These are phyloP conservation scores for Candida rishiriensis DNA, from an alignment of 805 yeast genomes.

Conservation along the genomic window DNA sequence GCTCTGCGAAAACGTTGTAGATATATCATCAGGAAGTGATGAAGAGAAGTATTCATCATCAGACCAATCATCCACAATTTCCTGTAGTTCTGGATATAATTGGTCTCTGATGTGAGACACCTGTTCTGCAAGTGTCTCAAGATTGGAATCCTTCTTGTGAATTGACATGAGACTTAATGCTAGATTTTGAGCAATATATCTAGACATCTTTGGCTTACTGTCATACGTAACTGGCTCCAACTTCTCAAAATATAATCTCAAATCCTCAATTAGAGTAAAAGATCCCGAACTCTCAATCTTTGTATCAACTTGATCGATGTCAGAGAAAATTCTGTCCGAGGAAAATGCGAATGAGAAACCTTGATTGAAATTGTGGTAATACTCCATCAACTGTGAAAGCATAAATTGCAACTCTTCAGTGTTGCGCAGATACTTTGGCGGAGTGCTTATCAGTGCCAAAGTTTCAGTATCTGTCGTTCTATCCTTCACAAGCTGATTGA, in stretches of 20 bases:
- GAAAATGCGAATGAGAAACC: constrained; percentile 12
- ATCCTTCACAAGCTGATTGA: constrained; percentile 6
- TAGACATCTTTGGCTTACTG: constrained; percentile 1
- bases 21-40: too few relatives aligned
- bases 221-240: constrained; percentile 8
- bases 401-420: constrained; percentile 31
- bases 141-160: neutral
- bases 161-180: constrained; percentile 10
- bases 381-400: constrained; percentile 29
- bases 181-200: constrained; percentile 5
- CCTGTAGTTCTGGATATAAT: constrained; percentile 7
- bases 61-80: constrained; percentile 16
- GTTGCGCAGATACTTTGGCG: constrained; percentile 11
- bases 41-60: constrained; percentile 6
- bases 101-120: neutral
- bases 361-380: constrained; percentile 13
- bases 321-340: constrained; percentile 10
- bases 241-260: constrained; percentile 4
- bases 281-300: neutral
- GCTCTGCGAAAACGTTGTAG: too few relatives aligned
- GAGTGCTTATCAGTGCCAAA: constrained; percentile 2
- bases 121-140: neutral
- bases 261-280: constrained; percentile 2
- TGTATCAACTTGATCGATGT: constrained; percentile 1
- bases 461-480: constrained; percentile 1